These are phyloP conservation scores for Parasarocladium wereldwijsianum DNA, from an alignment of 2,329 filamentous ascomycete species.

Conservation along the genomic window DNA sequence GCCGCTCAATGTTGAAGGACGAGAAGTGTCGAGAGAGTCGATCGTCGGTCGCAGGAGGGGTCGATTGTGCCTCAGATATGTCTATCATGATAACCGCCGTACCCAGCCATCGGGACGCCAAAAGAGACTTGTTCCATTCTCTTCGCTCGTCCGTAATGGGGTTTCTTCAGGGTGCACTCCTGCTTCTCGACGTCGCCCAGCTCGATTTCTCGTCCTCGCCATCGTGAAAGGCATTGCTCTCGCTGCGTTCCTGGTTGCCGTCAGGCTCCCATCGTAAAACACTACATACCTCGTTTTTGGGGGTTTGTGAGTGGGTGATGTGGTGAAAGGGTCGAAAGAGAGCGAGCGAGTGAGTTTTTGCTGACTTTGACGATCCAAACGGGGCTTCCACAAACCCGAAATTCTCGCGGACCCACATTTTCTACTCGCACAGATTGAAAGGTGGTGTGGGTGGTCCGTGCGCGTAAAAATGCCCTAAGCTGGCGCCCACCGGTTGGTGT, in stretches of 20 bases:
- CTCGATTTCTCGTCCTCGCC: conserved; percentile 48
- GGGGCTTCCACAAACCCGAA: too few species aligned
- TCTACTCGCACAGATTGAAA: conserved; percentile 6
- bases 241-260: conserved; percentile 18
- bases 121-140: too few species aligned
- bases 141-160: too few species aligned
- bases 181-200: conserved; percentile 1
- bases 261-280: conserved; percentile 9
- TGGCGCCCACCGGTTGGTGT: neutral
- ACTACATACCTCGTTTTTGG: conserved; percentile 33
- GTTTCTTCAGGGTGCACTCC: too few species aligned
- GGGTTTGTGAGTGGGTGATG: conserved; percentile 13
- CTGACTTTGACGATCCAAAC: too few species aligned
- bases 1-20: conserved; percentile 49
- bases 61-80: too few species aligned
- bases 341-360: conserved; percentile 9
- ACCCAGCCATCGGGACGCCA: too few species aligned
- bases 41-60: conserved; percentile 9
- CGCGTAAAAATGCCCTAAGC: conserved; percentile 28
- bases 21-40: conserved; percentile 41
- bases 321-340: conserved; percentile 4
- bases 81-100: conserved; percentile 2
- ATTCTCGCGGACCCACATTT: too few species aligned
- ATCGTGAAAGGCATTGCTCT: conserved; percentile 32
- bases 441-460: conserved; percentile 26